These are phyloP conservation scores for Trametes versicolor DNA, from an alignment of 1,284 basidiomycete species.

Conservation along the genomic window DNA sequence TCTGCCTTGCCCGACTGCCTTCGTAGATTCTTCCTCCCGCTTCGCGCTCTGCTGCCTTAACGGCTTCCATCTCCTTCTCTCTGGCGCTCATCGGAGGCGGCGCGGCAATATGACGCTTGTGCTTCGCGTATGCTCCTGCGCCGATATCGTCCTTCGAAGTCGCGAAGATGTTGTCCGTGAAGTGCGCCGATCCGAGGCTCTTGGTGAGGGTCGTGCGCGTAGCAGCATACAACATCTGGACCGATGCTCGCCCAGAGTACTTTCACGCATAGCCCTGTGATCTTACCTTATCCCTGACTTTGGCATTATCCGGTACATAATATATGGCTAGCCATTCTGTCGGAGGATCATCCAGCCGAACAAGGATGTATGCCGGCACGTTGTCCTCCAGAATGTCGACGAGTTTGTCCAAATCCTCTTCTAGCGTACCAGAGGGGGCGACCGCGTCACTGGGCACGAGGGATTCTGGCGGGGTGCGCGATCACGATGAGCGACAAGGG, in stretches of 20 bases:
- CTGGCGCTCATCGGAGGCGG: conserved; percentile 83
- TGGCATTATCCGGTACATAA: conserved; percentile 81
- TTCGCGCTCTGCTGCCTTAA: conserved; percentile 76
- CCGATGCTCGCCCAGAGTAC: background rate
- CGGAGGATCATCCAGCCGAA: conserved; percentile 65
- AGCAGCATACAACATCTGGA: conserved; percentile 93
- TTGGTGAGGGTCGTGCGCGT: conserved; percentile 79
- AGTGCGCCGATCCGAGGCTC: conserved; percentile 78
- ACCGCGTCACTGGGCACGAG: conserved; percentile 67
- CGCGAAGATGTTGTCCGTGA: conserved; percentile 85
- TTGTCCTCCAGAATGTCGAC: conserved; percentile 66
- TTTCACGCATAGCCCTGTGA: background rate
- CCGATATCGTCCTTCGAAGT: conserved; percentile 78
- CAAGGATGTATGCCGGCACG: conserved; percentile 78
- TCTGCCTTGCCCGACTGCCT: conserved; percentile 63
- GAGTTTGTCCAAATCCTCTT: conserved; percentile 67
- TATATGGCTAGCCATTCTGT: conserved; percentile 76
- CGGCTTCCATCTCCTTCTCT: conserved; percentile 83
- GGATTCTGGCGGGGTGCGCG: conserved; percentile 58
- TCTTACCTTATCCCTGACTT: conserved; percentile 78
- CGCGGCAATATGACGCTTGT: conserved; percentile 76
- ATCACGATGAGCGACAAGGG: conserved; percentile 37
- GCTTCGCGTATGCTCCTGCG: conserved; percentile 75
- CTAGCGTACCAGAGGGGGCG: conserved; percentile 57
- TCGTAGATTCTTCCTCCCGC: conserved; percentile 59